phyloP scores from a whole-genome alignment of 768 basidiomycete species.

The Artomyces pyxidatus region DNA sequence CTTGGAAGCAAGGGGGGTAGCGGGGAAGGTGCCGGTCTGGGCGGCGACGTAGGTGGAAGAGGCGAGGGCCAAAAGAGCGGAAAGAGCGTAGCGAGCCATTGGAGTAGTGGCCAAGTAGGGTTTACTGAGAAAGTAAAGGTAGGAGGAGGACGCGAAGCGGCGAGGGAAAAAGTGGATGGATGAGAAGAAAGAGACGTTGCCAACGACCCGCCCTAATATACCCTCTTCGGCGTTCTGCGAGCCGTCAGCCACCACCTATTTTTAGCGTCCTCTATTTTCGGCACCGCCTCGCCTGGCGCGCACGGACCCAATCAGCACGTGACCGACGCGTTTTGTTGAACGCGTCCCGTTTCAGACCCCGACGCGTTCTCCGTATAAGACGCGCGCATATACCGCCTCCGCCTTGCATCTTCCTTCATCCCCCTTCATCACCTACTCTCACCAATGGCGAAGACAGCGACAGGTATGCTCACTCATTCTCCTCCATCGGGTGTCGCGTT shows the following conservation, averaged over 20 bases:
- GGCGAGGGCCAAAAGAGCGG: slow-evolving; percentile 24
- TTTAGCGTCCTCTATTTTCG: background rate
- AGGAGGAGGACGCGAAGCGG: slow-evolving; percentile 8
- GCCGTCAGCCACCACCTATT: background rate
- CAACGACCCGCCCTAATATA: slow-evolving; percentile 13
- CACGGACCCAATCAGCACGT: background rate
- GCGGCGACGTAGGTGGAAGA: slow-evolving; percentile 19
- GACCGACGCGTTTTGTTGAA: slow-evolving; percentile 13
- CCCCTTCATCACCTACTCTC: slow-evolving; percentile 7
- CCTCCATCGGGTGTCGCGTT: background rate
- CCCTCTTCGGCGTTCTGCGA: background rate
- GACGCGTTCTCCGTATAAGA: slow-evolving; percentile 9
- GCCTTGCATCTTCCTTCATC: background rate
- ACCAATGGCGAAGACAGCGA: slow-evolving; percentile 44
- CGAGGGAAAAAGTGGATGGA: slow-evolving; percentile 3
- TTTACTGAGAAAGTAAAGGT: background rate
- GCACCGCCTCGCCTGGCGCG: slow-evolving; percentile 8
- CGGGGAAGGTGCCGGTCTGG: slow-evolving; percentile 16
- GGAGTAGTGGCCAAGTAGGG: slow-evolving; percentile 8
- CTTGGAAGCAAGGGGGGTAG: slow-evolving; percentile 23
- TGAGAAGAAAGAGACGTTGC: background rate
- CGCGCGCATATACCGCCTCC: background rate
- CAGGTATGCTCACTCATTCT: slow-evolving; percentile 28
- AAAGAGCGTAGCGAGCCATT: slow-evolving; percentile 30
- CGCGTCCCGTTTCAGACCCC: slow-evolving; percentile 19